A percentile compares a stretch with the other conserved stretches of the same genome.
Evolutionary conservation across 2,329 filamentous ascomycete genomes (phyloP).

Genomic region (Fusarium solani-melongenae): DNA sequence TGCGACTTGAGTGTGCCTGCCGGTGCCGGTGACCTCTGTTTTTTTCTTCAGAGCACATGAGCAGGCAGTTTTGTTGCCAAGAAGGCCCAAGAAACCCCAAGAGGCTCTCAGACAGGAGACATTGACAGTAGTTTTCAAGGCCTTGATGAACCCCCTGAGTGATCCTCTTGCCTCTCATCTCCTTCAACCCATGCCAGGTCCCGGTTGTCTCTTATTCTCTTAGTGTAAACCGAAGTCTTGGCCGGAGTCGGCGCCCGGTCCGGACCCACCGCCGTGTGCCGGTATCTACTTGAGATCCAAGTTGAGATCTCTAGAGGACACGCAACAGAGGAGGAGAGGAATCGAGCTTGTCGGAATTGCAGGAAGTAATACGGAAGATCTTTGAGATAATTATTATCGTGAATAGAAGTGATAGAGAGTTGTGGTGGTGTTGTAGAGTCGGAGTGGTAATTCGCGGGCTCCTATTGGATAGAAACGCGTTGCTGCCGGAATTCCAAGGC

Average conservation of each 20-base stretch:
- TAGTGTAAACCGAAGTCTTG: conserved; percentile 12
- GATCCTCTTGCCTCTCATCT: conserved; percentile 1
- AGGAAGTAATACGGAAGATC: neutral
- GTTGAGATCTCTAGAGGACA: conserved; percentile 1
- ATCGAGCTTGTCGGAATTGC: accelerated
- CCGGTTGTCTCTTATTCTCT: neutral
- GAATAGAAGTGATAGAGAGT: neutral
- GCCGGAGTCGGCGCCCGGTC: conserved; percentile 13
- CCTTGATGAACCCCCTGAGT: neutral
- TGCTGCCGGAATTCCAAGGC: conserved; percentile 43
- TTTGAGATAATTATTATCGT: neutral
- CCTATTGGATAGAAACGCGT: conserved; percentile 35
- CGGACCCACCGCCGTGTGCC: conserved; percentile 24
- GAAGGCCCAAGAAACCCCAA: neutral
- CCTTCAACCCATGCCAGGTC: neutral
- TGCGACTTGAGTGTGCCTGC: neutral
- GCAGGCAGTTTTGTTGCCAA: neutral
- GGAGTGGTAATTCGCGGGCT: conserved; percentile 41
- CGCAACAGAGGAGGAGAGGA: neutral
- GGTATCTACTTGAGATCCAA: conserved; percentile 5
- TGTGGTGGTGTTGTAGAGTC: neutral
- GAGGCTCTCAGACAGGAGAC: neutral
- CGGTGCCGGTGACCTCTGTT: neutral
- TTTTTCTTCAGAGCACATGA: neutral
- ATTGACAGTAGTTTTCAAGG: neutral